Conservation (phyloP, 2,329 filamentous ascomycete genomes). For the Botryotinia convoluta region DNA sequence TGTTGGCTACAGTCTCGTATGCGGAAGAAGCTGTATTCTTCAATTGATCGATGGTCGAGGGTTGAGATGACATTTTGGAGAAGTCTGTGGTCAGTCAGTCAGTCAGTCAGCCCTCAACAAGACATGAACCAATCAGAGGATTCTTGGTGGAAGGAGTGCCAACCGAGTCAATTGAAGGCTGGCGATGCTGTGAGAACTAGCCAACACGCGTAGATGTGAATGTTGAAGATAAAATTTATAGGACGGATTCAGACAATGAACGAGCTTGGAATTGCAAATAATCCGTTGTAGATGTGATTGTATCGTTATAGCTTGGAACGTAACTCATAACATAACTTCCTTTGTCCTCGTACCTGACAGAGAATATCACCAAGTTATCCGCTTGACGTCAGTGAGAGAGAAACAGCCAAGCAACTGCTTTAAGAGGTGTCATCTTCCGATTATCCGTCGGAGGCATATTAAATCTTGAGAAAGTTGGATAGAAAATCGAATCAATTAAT, state of each 20-base stretch:
- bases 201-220: background rate
- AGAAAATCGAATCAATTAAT: background rate
- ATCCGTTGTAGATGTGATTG: background rate
- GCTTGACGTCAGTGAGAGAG: conserved; percentile 10
- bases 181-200: background rate
- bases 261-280: background rate
- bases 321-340: background rate
- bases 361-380: background rate
- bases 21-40: conserved; percentile 25
- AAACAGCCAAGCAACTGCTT: conserved; percentile 1
- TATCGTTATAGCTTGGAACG: background rate
- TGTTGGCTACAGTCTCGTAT: conserved; percentile 22
- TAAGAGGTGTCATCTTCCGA: background rate
- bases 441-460: background rate
- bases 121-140: background rate
- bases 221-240: background rate
- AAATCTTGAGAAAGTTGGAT: background rate
- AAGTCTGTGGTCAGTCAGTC: background rate
- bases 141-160: background rate
- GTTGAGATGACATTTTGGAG: conserved; percentile 30
- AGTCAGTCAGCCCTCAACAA: background rate
- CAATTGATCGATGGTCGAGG: conserved; percentile 29
- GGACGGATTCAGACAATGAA: background rate
- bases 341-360: background rate
- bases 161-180: background rate